Evolutionary conservation across 805 yeast species (phyloP), one percentile per base, ranked within the genome.

Genomic region (Pichia heedii): DNA sequence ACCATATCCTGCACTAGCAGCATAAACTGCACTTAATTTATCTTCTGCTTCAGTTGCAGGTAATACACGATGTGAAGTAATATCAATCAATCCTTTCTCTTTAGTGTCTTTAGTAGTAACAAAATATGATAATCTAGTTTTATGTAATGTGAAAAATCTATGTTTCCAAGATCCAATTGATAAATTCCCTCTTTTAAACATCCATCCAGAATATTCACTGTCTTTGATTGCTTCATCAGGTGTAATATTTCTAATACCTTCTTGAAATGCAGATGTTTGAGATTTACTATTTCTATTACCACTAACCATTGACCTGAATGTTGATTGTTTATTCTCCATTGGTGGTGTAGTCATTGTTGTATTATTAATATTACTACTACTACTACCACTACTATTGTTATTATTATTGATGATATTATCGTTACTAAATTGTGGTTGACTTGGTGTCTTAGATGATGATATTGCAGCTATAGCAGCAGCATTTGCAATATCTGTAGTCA

Each of bases 1-100:
- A n/a, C 97, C 97, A 36, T 84, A 81, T 9, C 97, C 96, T 3
- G 95, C 83, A 27, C 90, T 80, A 0, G 96, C 93, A 0, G 97
- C 97, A 61, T 85, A 85, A 38, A 90, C 65, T 0, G 96, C 85
- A 33, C 86, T 79, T 3, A 62, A 19, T 58, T 83, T 85, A 64
- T 89, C 97, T 53, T 86, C 95, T 13, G 71, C 65, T 46, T 82
- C 89, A 46, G 70, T 71, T 0, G 85, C 81, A 1, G 96, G 94
- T 22, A 87, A 67, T 1, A 90, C 97, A 52, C 85, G 75, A 63
- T 93, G 97, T 0, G 96, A 87, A 0, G 97, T 93, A 44, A 93
- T 88, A 62, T 93, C 99, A 50, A 93, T 93, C 43, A 93, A 67
- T 0, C 99, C 99, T 53, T 84, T 81, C 59, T 93, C 99, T 50